Evolutionary conservation across 2,329 filamentous ascomycete genomes (phyloP), one percentile per base, ranked within the genome.

Genomic region (Venturia effusa): DNA sequence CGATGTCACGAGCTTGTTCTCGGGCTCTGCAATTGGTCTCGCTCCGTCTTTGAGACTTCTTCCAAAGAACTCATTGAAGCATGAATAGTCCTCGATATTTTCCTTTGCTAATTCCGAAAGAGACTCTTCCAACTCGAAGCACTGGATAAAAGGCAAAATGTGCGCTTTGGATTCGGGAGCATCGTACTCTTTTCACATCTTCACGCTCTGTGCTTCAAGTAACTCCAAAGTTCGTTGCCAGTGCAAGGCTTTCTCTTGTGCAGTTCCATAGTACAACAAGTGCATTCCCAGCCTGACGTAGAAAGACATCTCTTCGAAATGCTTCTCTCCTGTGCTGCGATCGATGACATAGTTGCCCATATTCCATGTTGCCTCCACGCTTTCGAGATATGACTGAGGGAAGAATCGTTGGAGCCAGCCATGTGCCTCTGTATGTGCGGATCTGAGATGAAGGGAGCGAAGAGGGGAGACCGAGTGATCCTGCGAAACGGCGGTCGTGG

Each of bases 301-400:
- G 65, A 78, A 72, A 64, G 70, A 71, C 76, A 78, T 78, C 34
- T 73, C 68, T 66, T 78, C 76, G 64, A 75, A 78, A 6, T 68
- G 67, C 69, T 75, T 77, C 62, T 71, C 61, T n/a, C 75, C 73
- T 0, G 75, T 77, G 57, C 69, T 59, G 32, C 75, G 72, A 66
- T 77, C 74, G 34, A 77, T 72, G 48, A 78, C 75, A 68, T 77
- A 78, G 69, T 78, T 78, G 43, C 76, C 76, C 67, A 77, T 66
- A 63, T 78, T 45, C 24, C 39, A 76, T 15, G 69, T 66, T 11
- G 63, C 68, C 62, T 77, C 75, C 59, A 76, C 66, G 15, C 71
- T 68, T 62, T 75, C 68, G 37, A 76, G 66, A 22, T 66, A 67
- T 27, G 67, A 60, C 40, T 66, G 60, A 32, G 65, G 64, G 41